Base-by-base conservation (phyloP, 73 alveolate genomes). In the Blepharisma japonicum region DNA sequence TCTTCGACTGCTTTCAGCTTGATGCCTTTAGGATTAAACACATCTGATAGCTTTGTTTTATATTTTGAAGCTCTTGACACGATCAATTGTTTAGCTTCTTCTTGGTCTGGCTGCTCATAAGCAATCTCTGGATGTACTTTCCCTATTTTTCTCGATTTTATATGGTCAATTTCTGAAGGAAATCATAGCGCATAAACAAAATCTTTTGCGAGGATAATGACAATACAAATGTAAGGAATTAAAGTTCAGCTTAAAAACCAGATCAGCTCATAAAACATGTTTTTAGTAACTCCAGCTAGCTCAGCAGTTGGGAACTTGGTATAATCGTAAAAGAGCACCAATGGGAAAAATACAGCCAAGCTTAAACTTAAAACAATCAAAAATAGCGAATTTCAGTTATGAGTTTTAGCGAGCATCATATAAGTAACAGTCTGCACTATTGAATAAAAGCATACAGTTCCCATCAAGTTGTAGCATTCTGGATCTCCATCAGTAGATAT, bases 401-500 rank as follows among this genome's bases (percentile, higher is more conserved):
- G 14, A 8, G 74, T 61, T n/a, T 18, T 20, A 18, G 4, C 5
- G 4, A 61, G 14, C 74, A 61, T 18, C 14, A 61, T 61, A 1
- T 1, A 61, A 20, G 74, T 61, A 14, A 39, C 74, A 18, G 74
- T 61, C 39, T 14, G 46, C 49, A 61, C 74, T 9, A 61, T 18
- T 14, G 47, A 14, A 25, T 18, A 61, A 61, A 61, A 61, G 14
- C 47, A n/a, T 1, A 54, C n/a, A 14, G 80, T 70, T 5, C 49
- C 38, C 14, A 39, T 61, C 39, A 61, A 25, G 4, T 14, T 61
- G 47, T 61, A 61, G 23, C 5, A n/a, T 14, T 14, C 46, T 61
- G 74, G 23, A 45, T 70, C 14, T 47, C 80, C 80, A 14, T 70
- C 66, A 70, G 47, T 38, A 45, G n/a, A 11, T 14, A 45, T 38